Base-by-base conservation (phyloP, 345 rosid species). In the Ceriops tagal region DNA sequence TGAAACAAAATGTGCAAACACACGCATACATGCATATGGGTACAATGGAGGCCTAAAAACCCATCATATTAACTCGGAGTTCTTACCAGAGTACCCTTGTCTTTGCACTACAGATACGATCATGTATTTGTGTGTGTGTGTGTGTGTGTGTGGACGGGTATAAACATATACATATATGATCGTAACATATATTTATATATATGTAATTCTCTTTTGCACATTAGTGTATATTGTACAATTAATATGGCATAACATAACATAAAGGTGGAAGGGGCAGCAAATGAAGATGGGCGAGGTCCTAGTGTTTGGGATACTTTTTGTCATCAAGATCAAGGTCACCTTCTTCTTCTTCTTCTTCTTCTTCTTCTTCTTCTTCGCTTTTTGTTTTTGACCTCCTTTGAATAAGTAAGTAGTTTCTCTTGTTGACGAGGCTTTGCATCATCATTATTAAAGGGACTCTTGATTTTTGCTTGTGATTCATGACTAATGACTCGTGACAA, bases 221-320 rank as follows among this genome's bases (percentile, higher is more conserved):
- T 39, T 11, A 11, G 47, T 10, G 47, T 8, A 39, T 39, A 9
- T 9, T 35, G 43, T 35, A 35, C 1, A 39, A 39, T 11, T 39
- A 11, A 9, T 10, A 39, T 10, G 15, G 16, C 15, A 9, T 39
- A 22, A 55, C 15, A 9, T 39, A 22, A 55, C 10, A 22, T 55
- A n/a, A 61, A 81, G 84, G 81, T 78, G 27, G 95, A 87, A 77
- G 95, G 95, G 39, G 95, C 92, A 39, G 86, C 84, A 31, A 18
- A 72, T 16, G 78, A 83, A 70, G 96, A 87, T 63, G 96, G 92
- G 22, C 81, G 88, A 74, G 79, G 81, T 53, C 80, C 75, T 19
- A 83, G 90, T 70, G 75, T 89, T 59, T 87, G 89, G 90, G 92
- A 87, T 52, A 72, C 77, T 24, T 85, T 77, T 72, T 65, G 83